Percentiles rank a stretch among this genome's conserved stretches.
These are phyloP conservation scores for Geotrichum restrictum DNA, from an alignment of 1,139 yeast species.

Conservation along the genomic window DNA sequence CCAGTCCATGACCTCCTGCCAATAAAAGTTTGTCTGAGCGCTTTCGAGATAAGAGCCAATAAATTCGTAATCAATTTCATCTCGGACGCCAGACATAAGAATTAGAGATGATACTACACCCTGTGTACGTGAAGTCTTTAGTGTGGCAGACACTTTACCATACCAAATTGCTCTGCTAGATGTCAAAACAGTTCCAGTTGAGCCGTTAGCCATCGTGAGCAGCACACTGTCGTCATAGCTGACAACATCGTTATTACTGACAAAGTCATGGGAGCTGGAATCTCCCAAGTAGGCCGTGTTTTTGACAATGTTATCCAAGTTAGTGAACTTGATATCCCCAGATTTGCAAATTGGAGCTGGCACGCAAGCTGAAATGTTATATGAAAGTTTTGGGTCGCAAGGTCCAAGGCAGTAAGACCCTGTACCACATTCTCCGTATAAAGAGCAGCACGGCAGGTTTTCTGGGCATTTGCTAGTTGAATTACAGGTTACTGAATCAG, in stretches of 20 bases:
- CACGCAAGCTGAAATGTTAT: slow-evolving; percentile 59
- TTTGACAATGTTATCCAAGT: slow-evolving; percentile 35
- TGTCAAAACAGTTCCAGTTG: slow-evolving; percentile 76
- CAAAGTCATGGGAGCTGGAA: slow-evolving; percentile 63
- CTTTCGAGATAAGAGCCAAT: slow-evolving; percentile 65
- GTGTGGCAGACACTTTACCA: slow-evolving; percentile 66
- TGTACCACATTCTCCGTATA: slow-evolving; percentile 78
- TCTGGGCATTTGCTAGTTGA: slow-evolving; percentile 57
- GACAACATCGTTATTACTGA: slow-evolving; percentile 62
- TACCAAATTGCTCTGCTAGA: slow-evolving; percentile 82
- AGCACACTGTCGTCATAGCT: slow-evolving; percentile 53
- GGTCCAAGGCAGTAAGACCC: slow-evolving; percentile 80
- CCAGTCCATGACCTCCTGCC: slow-evolving; percentile 67
- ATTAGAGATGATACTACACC: slow-evolving; percentile 90
- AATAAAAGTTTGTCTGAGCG: slow-evolving; percentile 75
- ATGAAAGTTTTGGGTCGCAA: slow-evolving; percentile 70
- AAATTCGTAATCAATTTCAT: slow-evolving; percentile 85
- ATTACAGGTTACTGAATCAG: slow-evolving; percentile 46
- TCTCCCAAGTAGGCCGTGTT: slow-evolving; percentile 64
- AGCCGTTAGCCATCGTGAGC: slow-evolving; percentile 71
- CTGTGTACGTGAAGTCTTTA: slow-evolving; percentile 67
- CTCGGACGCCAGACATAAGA: slow-evolving; percentile 76
- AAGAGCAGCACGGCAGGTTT: slow-evolving; percentile 74
- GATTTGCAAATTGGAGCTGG: slow-evolving; percentile 48
- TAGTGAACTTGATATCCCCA: slow-evolving; percentile 27